Base-by-base conservation (phyloP, 1,139 yeast genomes). In the Pichia sp. region DNA sequence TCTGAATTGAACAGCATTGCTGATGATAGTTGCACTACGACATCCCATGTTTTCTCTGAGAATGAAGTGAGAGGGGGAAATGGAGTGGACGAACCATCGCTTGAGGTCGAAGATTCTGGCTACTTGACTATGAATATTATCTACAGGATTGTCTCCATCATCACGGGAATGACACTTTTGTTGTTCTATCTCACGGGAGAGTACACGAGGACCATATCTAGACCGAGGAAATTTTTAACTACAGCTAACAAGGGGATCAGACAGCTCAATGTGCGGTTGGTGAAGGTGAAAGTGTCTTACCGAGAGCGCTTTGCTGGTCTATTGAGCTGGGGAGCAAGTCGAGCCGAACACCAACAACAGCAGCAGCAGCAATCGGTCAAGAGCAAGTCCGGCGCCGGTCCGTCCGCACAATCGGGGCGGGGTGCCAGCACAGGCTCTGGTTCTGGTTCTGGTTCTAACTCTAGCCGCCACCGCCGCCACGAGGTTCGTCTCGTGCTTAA, bases 141-240 rank as follows among this genome's bases (percentile, higher is more conserved):
- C 1, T 60, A 77, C 32, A 81, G 81, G 50, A 74, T 88, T 34
- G 59, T 75, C 12, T 67, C 84, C 20, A 63, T 84, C 19, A 83
- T 88, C 29, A 72, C 82, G 18, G 48, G 72, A 13, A 76, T 87
- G 26, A 83, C 96, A 0, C 62, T 87, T 37, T 69, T 77, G 30
- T 64, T 91, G 30, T 91, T 86, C 59, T 87, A 83, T 51, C 62
- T 91, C 26, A 82, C 94, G 19, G 98, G 97, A 3, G 93, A 87
- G 58, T 88, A 88, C 56, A 76, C 74, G 41, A 74, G 91, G 44
- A 85, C 96, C 0, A 82, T 91, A 42, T 83, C 84, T 9, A 65
- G 79, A 31, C 94, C 96, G 3, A 69, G 94, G 39, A 72, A 74
- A 51, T 88, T 87, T 55, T 63, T 88, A 37, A 66, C 78, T 2